Base-by-base conservation (phyloP, 768 basidiomycete genomes). In the Xerocomellus chrysenteron region DNA sequence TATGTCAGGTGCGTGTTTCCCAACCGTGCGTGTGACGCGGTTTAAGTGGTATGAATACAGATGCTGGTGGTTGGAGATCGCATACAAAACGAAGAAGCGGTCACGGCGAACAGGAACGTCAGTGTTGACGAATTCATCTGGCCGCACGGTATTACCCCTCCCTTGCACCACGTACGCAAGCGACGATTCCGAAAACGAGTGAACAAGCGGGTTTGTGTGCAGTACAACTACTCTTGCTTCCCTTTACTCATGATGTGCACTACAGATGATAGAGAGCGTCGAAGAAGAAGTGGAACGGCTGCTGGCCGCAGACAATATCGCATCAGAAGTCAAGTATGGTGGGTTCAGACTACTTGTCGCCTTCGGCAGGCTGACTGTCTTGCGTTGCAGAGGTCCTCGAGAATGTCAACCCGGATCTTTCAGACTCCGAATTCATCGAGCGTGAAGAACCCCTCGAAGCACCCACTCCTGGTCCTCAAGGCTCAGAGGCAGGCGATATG, bases 121-220 rank as follows among this genome's bases (percentile, higher is more conserved):
- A 94, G 87, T 63, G 82, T 97, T 47, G 93, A 97, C 62, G 95
- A 98, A 61, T 98, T 95, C 72, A 93, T 98, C 53, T 99, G 92
- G 88, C 94, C 91, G 0, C 95, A 98, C 65, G 97, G 97, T 3
- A 78, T 98, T 45, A 97, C 95, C 0, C 96, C 96, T 47, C 96
- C 97, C 2, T 73, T 99, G 53, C 86, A 90, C 61, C 86, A 95
- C 66, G 92, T 85, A 45, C 82, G 96, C 53, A 97, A 97, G 73
- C 82, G 96, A 39, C 78, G 97, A 43, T 98, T 98, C 74, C 82
- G 96, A 56, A 95, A 94, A 73, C 80, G 94, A 43, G 85, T 93
- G 19, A 94, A 93, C 67, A 80, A 82, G 70, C 75, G 92, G 63
- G 92, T 92, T 63, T 39, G 83, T 76, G 30, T 17, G 4, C 42